Conservation (phyloP, 2,329 filamentous ascomycete genomes). For the Trichoderma afroharzianum region DNA sequence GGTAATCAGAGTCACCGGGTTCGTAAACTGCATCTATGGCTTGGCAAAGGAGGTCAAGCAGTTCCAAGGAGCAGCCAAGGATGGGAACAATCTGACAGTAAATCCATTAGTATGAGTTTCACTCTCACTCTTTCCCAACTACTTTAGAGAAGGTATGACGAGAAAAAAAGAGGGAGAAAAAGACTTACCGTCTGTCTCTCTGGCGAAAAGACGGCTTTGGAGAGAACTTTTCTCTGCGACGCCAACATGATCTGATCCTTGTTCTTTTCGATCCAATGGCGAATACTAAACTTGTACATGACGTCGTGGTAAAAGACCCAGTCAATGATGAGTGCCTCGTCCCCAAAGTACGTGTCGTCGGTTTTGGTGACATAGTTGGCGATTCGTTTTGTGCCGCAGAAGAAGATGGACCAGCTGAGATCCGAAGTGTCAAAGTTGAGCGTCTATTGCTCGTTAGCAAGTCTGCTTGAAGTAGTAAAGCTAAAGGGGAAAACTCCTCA, state of each 20-base stretch:
- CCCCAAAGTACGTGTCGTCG: neutral
- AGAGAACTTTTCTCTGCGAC: neutral
- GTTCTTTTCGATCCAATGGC: conserved; percentile 4
- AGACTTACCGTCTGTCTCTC: conserved; percentile 11
- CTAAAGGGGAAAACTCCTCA: fast-evolving
- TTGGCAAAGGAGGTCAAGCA: conserved; percentile 13
- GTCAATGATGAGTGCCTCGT: conserved; percentile 14
- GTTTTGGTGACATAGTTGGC: neutral
- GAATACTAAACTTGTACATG: conserved; percentile 19
- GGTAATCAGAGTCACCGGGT: neutral
- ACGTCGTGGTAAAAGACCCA: conserved; percentile 18
- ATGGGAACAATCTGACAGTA: neutral
- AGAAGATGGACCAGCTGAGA: conserved; percentile 16
- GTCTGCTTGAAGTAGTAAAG: neutral
- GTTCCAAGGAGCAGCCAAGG: conserved; percentile 15
- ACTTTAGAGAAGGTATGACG: neutral
- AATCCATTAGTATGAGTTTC: neutral
- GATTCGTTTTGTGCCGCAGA: conserved; percentile 13
- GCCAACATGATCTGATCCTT: conserved; percentile 1
- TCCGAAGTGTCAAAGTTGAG: conserved; percentile 17
- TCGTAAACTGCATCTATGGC: conserved; percentile 1
- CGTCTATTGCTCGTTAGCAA: neutral
- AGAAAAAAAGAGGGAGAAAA: neutral
- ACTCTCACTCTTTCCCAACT: neutral
- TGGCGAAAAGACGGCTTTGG: conserved; percentile 15